phyloP scores from a whole-genome alignment of 495 filamentous ascomycete species.

The Annulohypoxylon stygium region DNA sequence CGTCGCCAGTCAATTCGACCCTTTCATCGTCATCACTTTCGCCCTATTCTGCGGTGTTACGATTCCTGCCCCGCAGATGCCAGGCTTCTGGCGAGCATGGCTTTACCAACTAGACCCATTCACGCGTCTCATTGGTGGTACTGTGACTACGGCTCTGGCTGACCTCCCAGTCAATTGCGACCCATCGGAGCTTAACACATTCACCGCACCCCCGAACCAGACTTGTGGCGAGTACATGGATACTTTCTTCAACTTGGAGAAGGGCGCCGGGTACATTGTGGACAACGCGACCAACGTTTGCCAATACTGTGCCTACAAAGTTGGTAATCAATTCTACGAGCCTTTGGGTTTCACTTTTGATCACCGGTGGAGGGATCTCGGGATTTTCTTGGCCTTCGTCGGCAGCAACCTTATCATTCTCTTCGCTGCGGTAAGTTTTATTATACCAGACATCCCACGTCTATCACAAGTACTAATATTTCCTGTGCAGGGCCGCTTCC shows the following conservation, averaged over 20 bases:
- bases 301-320: slow-evolving; percentile 80
- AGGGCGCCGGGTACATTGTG: slow-evolving; percentile 78
- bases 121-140: slow-evolving; percentile 83
- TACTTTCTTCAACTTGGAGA: slow-evolving; percentile 68
- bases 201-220: slow-evolving; percentile 70
- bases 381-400: slow-evolving; percentile 79
- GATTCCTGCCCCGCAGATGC: slow-evolving; percentile 80
- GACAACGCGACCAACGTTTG: slow-evolving; percentile 72
- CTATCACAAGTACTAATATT: slow-evolving; percentile 46
- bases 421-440: slow-evolving; percentile 72
- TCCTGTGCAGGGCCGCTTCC: slow-evolving; percentile 66
- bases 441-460: slow-evolving; percentile 31
- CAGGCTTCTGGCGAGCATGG: slow-evolving; percentile 82
- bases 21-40: slow-evolving; percentile 83
- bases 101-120: slow-evolving; percentile 88
- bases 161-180: slow-evolving; percentile 70
- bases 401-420: slow-evolving; percentile 82
- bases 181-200: slow-evolving; percentile 68
- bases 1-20: slow-evolving; percentile 79
- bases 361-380: slow-evolving; percentile 82
- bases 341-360: slow-evolving; percentile 72
- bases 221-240: slow-evolving; percentile 81
- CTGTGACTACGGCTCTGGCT: slow-evolving; percentile 81
- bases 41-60: slow-evolving; percentile 88
- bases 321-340: slow-evolving; percentile 83